These are phyloP conservation scores for Pisolithus sp. DNA, from an alignment of 768 basidiomycete genomes.

Conservation along the genomic window DNA sequence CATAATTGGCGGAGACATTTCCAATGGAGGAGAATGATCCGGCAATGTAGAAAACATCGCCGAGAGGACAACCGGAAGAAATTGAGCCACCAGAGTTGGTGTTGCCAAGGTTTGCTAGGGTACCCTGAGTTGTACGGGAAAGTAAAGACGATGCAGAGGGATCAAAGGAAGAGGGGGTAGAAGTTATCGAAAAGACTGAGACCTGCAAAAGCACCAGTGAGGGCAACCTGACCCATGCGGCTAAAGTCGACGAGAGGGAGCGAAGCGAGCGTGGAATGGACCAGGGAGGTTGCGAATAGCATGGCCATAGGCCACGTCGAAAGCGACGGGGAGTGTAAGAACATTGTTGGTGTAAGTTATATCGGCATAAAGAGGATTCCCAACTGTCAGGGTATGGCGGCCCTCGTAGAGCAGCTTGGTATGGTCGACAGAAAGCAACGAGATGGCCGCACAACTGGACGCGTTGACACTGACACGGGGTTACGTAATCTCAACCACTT, in stretches of 20 bases:
- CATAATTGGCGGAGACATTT: conserved; percentile 54
- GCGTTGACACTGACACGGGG: too few relatives aligned
- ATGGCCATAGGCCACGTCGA: conserved; percentile 22
- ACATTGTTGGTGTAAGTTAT: not conserved
- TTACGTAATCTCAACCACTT: too few relatives aligned
- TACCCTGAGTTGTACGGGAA: conserved; percentile 57
- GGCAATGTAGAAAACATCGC: conserved; percentile 68
- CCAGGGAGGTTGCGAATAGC: conserved; percentile 8
- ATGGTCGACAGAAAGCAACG: too few relatives aligned
- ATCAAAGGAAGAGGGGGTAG: conserved; percentile 54
- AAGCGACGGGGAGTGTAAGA: conserved; percentile 6
- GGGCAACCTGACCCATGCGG: conserved; percentile 87
- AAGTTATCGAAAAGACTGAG: conserved; percentile 68
- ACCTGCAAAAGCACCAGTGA: conserved; percentile 85
- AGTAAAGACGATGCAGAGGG: conserved; percentile 67
- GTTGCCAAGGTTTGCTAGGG: conserved; percentile 61
- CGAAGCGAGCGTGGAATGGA: conserved; percentile 26
- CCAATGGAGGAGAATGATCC: conserved; percentile 77
- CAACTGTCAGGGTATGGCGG: conserved; percentile 4
- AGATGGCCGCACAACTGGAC: too few relatives aligned
- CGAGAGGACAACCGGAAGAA: conserved; percentile 62
- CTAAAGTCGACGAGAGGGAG: conserved; percentile 60
- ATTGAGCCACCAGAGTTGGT: conserved; percentile 80
- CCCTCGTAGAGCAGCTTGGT: conserved; percentile 1
- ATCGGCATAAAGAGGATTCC: not conserved